These are phyloP conservation scores for Medakamo hakoo DNA, from an alignment of 139 green algal genomes.

Conservation along the genomic window DNA sequence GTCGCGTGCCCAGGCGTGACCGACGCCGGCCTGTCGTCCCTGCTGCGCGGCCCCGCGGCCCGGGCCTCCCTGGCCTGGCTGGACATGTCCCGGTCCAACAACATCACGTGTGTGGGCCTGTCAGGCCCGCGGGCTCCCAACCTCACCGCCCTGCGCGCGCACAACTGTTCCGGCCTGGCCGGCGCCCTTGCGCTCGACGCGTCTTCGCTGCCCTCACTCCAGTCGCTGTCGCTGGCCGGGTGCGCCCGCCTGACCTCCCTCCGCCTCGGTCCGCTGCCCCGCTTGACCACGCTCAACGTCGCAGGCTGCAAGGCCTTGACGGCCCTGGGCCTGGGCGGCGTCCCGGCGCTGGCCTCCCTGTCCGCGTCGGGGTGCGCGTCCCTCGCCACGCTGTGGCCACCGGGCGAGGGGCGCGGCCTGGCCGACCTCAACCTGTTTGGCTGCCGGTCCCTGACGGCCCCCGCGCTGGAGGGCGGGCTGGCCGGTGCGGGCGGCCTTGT, in stretches of 20 bases:
- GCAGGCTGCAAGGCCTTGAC: conserved; percentile 2
- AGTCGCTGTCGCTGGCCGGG: background rate
- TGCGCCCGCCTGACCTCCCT: conserved; percentile 1
- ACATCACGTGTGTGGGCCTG: background rate
- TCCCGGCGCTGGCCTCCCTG: background rate
- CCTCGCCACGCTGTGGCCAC: background rate
- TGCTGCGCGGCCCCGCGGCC: background rate
- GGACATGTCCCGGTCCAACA: conserved; percentile 1
- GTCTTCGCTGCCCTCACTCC: background rate
- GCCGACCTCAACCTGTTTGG: conserved; percentile 3
- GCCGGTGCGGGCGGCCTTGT: background rate
- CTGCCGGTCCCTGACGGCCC: background rate
- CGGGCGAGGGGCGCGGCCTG: background rate
- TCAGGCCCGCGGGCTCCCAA: too few species aligned
- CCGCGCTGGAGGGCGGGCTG: background rate
- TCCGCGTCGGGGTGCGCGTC: conserved; percentile 2
- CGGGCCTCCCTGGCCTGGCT: background rate
- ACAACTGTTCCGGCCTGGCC: background rate
- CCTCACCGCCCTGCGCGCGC: background rate
- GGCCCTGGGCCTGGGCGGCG: background rate
- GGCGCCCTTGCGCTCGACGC: background rate
- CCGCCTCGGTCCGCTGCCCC: background rate
- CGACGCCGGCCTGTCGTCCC: background rate
- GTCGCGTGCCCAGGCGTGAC: conserved; percentile 1
- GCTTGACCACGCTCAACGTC: conserved; percentile 2